A percentile compares a stretch with the other conserved stretches of the same genome.
Evolutionary conservation across 2,329 filamentous ascomycete genomes (phyloP).

Genomic region (Colletotrichum truncatum): DNA sequence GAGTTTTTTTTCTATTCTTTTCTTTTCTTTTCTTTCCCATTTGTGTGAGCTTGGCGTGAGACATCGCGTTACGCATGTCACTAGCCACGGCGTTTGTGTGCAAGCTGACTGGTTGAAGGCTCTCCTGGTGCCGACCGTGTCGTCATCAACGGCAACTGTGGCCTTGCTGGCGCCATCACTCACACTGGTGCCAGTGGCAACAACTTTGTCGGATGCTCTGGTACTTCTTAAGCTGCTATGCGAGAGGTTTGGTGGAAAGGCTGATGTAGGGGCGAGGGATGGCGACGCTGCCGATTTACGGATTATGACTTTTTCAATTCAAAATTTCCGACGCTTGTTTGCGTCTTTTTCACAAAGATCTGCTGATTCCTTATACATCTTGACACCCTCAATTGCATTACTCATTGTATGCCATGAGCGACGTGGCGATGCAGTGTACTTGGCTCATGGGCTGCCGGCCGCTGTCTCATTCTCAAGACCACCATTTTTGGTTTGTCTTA

Average conservation of each 20-base stretch:
- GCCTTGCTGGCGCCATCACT: slow-evolving; percentile 72
- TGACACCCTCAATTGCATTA: no score
- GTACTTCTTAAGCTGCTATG: background rate
- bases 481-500: no score
- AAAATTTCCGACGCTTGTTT: no score
- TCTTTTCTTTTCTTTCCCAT: no score
- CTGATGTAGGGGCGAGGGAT: no score
- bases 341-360: no score
- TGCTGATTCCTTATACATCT: no score
- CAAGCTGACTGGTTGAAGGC: slow-evolving; percentile 44
- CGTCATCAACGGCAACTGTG: slow-evolving; percentile 66
- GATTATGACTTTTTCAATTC: background rate
- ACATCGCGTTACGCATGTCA: background rate
- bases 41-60: background rate
- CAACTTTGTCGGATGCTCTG: slow-evolving; percentile 65
- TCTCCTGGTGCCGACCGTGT: slow-evolving; percentile 74
- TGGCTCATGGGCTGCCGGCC: no score
- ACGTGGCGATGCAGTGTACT: no score
- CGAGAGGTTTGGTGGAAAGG: background rate
- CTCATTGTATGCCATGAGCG: no score
- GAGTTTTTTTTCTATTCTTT: slow-evolving; percentile 37
- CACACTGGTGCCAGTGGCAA: slow-evolving; percentile 77
- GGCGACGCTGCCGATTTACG: background rate
- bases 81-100: background rate
- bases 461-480: no score